These are phyloP conservation scores for Russula lepida DNA, from an alignment of 768 basidiomycete genomes.

Conservation along the genomic window DNA sequence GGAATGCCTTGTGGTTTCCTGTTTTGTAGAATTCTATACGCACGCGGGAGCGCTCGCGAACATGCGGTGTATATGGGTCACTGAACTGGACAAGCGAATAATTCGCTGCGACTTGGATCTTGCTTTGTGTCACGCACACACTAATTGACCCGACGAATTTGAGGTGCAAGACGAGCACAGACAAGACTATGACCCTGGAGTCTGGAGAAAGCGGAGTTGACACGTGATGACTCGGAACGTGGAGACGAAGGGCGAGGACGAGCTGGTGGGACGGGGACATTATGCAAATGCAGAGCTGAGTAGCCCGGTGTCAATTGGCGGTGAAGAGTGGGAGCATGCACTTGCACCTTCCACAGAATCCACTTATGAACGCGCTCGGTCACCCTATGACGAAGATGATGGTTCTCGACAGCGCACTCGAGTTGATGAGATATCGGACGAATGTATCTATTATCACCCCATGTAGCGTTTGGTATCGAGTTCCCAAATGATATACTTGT, in stretches of 20 bases:
- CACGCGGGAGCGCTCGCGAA: slow-evolving; percentile 88
- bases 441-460: slow-evolving; percentile 39
- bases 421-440: slow-evolving; percentile 59
- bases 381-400: slow-evolving; percentile 72
- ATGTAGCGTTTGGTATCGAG: not conserved
- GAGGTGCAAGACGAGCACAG: slow-evolving; percentile 88
- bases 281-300: slow-evolving; percentile 76
- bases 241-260: too few species aligned
- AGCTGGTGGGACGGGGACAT: slow-evolving; percentile 85
- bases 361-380: slow-evolving; percentile 57
- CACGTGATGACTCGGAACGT: too few species aligned
- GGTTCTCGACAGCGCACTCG: slow-evolving; percentile 48
- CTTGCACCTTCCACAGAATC: slow-evolving; percentile 37
- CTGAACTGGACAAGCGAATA: slow-evolving; percentile 96
- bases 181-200: slow-evolving; percentile 96
- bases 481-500: slow-evolving; percentile 37
- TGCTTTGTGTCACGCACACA: slow-evolving; percentile 25
- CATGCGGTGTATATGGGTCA: slow-evolving; percentile 93
- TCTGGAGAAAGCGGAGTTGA: too few species aligned
- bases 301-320: slow-evolving; percentile 74
- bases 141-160: slow-evolving; percentile 2
- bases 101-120: slow-evolving; percentile 97
- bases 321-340: slow-evolving; percentile 76
- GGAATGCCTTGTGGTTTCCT: slow-evolving; percentile 92
- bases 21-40: slow-evolving; percentile 95